These are phyloP conservation scores for Cryptococcus jaspeensis DNA, from an alignment of 1,284 basidiomycete genomes.

Conservation along the genomic window DNA sequence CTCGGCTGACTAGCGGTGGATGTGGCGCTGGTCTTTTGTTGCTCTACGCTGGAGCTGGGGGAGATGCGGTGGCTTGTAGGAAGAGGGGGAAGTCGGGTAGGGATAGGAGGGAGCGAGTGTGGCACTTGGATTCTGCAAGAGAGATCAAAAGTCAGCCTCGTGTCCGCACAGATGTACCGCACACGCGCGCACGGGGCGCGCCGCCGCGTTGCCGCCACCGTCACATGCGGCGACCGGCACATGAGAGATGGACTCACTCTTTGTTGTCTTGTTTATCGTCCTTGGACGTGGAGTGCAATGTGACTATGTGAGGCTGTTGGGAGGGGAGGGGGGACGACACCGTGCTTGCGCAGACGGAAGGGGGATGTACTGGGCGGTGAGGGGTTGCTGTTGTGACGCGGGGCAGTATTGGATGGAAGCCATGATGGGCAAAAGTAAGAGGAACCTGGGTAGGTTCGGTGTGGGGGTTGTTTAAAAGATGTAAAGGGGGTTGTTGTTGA, in stretches of 20 bases:
- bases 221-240: too few relatives aligned
- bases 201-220: not conserved
- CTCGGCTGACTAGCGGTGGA: slow-evolving; percentile 15
- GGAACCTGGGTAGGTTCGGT: slow-evolving; percentile 22
- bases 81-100: slow-evolving; percentile 18
- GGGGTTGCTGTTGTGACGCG: slow-evolving; percentile 7
- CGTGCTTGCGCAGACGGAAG: slow-evolving; percentile 15
- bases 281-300: slow-evolving; percentile 8
- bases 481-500: slow-evolving; percentile 7
- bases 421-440: slow-evolving; percentile 25
- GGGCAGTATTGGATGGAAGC: slow-evolving; percentile 14
- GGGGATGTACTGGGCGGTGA: slow-evolving; percentile 2
- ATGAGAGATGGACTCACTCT: slow-evolving; percentile 8
- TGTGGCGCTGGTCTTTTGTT: slow-evolving; percentile 11
- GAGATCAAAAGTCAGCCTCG: too few relatives aligned
- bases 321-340: slow-evolving; percentile 16
- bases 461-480: slow-evolving; percentile 2
- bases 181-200: not conserved
- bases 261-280: slow-evolving; percentile 13
- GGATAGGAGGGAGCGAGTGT: slow-evolving; percentile 10
- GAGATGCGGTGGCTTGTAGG: slow-evolving; percentile 12
- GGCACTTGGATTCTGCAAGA: slow-evolving; percentile 6
- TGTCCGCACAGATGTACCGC: not conserved
- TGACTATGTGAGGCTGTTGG: slow-evolving; percentile 19
- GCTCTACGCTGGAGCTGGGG: slow-evolving; percentile 9